Base-by-base conservation (phyloP, 352 stramenopile genomes). In the Pythium angustatum region DNA sequence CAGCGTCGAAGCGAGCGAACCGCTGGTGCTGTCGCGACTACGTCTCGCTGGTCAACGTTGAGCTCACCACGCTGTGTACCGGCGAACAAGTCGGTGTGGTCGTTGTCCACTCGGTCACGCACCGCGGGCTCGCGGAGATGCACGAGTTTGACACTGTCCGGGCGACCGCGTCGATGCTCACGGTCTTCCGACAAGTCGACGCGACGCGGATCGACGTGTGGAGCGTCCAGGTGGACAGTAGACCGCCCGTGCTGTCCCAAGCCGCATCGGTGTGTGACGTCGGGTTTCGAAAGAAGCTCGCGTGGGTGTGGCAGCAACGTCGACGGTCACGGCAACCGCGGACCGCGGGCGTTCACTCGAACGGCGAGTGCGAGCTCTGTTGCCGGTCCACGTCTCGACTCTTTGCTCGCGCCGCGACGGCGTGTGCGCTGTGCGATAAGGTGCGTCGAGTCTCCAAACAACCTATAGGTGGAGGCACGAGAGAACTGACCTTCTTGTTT, bases 71-170 rank as follows among this genome's bases (percentile, higher is more conserved):
- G 22, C 49, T 66, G 0, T 28, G 51, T 34, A 59, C 54, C 27
- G 78, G 78, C 48, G 79, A 88, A 45, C 69, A 63, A 14, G 71
- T 88, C 49, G 76, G 74, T 4, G 79, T 85, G 60, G 75, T 66
- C 10, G 49, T 88, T 5, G 40, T 63, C 9, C 81, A 91, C 62
- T 87, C 81, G 22, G 73, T 91, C 45, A 55, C 76, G 34, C 67
- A 88, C n/a, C 68, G 66, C 1, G 76, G 84, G 47, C 50, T 87
- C 12, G 68, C 72, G 0, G 69, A 81, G 50, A 53, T 82, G 21
- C 72, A 58, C 10, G 62, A 77, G 10, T 49, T 71, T 0, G 67
- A 54, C n/a, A 58, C 80, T 2, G 54, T 85, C 11, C 79, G 81
- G 4, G 75, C 66, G 11, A 48, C 72, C 14, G 15, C 75, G 10